Evolutionary conservation across 2,329 filamentous ascomycete species (phyloP), one percentile per base, ranked within the genome.

Genomic region (Fusarium nematophilum): DNA sequence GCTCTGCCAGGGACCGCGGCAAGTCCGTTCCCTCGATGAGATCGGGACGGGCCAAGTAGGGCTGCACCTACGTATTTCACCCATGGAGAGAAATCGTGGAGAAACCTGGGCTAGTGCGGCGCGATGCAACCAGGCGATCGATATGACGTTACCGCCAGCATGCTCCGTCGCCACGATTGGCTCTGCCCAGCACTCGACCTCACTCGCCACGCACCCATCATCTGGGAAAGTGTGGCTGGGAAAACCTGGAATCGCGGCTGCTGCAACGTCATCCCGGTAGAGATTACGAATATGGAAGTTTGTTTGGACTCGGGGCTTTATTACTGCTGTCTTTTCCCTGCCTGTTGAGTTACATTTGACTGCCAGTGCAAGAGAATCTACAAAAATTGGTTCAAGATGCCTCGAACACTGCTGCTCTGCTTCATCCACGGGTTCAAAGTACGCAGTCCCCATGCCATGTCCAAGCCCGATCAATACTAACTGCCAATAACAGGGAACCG

Each of bases 391-490:
- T 23, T 9, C 50, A 64, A 45, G 2, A 81, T 81, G 79, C 62
- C 77, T 44, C 78, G 80, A 46, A 90, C 88, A 17, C 73, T 92
- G 5, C 75, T 92, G 3, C 79, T 92, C 7, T 90, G 88, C 70
- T 92, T 91, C 70, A 86, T 92, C 43, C 90, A 92, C 72, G 90
- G 90, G 39, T 92, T 92, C 81, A 90, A 90, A 29, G 60, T 64
- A 5, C 3, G 21, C n/a, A n/a, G n/a, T 1, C 7, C 8, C 1
- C 13, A 1, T 18, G 13, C 1, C 1, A 6, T 2, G 1, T 1
- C 6, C 11, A 17, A 6, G 3, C 18, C 3, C 14, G 5, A 1
- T 9, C 8, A 6, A 38, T 9, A 29, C 39, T 47, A 14, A 31
- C 10, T 1, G 2, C n/a, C 9, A 7, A 6, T 9, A 13, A 0